A percentile compares a stretch with the other conserved stretches of the same genome.
These are phyloP conservation scores for Leccinellum rugosiceps DNA, from an alignment of 768 basidiomycete genomes.

Conservation along the genomic window DNA sequence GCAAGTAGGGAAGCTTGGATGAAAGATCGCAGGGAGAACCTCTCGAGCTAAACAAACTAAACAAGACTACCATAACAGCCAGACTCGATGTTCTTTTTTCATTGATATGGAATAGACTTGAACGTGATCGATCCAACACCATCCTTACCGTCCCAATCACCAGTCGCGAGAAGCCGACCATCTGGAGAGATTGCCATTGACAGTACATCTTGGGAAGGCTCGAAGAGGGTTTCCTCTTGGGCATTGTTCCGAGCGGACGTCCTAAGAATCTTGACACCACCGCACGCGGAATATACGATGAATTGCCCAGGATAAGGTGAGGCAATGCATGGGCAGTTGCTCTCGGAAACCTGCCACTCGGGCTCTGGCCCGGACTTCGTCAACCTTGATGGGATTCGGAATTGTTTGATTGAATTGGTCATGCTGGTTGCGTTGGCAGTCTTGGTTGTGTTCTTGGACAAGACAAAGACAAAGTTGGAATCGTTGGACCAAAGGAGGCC, in stretches of 20 bases:
- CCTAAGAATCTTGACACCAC: background rate
- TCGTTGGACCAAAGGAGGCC: conserved; percentile 10
- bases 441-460: conserved; percentile 1
- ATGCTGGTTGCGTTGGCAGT: background rate
- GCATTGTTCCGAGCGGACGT: background rate
- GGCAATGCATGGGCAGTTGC: conserved; percentile 9
- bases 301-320: background rate
- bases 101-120: background rate
- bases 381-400: background rate
- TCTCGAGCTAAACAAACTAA: background rate
- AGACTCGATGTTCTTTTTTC: background rate
- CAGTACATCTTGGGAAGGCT: conserved; percentile 3
- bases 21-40: no score
- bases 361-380: background rate
- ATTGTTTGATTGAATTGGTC: background rate
- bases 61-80: background rate
- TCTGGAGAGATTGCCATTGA: conserved; percentile 6
- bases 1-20: background rate
- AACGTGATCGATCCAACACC: background rate
- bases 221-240: background rate
- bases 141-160: background rate
- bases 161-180: background rate
- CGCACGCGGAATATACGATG: background rate
- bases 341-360: conserved; percentile 1
- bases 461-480: conserved; percentile 1